These are phyloP conservation scores for Penicillium sp. DNA, from an alignment of 2,329 filamentous ascomycete species.

Conservation along the genomic window DNA sequence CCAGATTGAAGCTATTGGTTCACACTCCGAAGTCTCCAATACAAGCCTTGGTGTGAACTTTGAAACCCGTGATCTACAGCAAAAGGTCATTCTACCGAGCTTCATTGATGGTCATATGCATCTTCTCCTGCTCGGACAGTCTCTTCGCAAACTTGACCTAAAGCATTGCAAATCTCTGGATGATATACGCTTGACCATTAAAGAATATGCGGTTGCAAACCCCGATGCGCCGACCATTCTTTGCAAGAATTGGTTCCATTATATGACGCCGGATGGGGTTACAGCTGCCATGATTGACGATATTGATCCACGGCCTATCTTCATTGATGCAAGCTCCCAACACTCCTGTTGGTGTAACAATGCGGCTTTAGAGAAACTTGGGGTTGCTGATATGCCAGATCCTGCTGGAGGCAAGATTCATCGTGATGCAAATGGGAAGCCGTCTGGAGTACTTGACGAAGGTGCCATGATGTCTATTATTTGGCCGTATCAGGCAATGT, in stretches of 20 bases:
- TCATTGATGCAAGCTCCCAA: slow-evolving; percentile 54
- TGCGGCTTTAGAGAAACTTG: slow-evolving; percentile 51
- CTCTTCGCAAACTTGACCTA: slow-evolving; percentile 50
- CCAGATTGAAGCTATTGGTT: background rate
- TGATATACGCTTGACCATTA: slow-evolving; percentile 50
- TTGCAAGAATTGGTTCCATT: slow-evolving; percentile 55
- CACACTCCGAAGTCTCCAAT: background rate
- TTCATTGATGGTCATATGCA: slow-evolving; percentile 51
- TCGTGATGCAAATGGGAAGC: slow-evolving; percentile 45
- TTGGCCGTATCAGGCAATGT: slow-evolving; percentile 53
- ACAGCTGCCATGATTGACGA: slow-evolving; percentile 53
- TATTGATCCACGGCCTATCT: slow-evolving; percentile 53
- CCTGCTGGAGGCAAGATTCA: slow-evolving; percentile 53
- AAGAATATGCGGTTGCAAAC: slow-evolving; percentile 39
- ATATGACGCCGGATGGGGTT: slow-evolving; percentile 45
- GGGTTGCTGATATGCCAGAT: slow-evolving; percentile 43
- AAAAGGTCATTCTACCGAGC: slow-evolving; percentile 42
- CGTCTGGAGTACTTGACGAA: slow-evolving; percentile 52
- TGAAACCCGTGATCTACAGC: background rate
- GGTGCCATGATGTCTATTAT: slow-evolving; percentile 50
- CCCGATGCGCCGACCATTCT: slow-evolving; percentile 47
- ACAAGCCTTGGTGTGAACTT: background rate
- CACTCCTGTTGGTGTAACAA: slow-evolving; percentile 57
- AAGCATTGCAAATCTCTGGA: slow-evolving; percentile 45
- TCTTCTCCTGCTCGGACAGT: slow-evolving; percentile 51